Evolutionary conservation across 208 protist genomes (phyloP).

Genomic region (Acanthamoeba culbertsoni): DNA sequence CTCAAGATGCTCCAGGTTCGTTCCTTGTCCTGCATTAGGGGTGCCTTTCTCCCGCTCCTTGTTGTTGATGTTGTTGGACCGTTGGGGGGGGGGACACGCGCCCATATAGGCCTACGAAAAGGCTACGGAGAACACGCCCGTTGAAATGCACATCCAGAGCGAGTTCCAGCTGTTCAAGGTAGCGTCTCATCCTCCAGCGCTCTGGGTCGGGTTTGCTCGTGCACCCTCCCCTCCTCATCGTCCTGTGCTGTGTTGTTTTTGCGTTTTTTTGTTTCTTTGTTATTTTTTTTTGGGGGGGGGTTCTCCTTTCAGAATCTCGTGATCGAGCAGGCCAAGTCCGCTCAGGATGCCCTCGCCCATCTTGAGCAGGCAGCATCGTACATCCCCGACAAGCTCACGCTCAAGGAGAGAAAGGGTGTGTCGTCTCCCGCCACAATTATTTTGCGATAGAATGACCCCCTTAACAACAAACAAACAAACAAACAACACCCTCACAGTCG

Average conservation of each 20-base stretch:
- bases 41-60: not conserved
- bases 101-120: not conserved
- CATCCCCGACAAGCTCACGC: constrained; percentile 27
- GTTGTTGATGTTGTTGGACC: not conserved
- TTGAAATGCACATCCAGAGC: not conserved
- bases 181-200: not conserved
- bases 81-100: not conserved
- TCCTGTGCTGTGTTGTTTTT: no score
- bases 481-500: not conserved
- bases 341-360: not conserved
- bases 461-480: not conserved
- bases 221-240: no score
- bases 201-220: not conserved
- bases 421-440: not conserved
- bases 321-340: not conserved
- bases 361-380: not conserved
- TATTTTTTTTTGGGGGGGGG: no score
- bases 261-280: no score
- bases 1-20: not conserved
- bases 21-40: no score
- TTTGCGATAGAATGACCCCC: no score
- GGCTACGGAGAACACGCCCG: not conserved
- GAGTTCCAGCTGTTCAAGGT: constrained; percentile 41
- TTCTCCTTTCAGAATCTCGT: not conserved
- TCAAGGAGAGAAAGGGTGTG: not conserved